A percentile compares a stretch with the other conserved stretches of the same genome.
phyloP scores from a whole-genome alignment of 768 basidiomycete genomes.

The Brasilioporus rufonigricans region DNA sequence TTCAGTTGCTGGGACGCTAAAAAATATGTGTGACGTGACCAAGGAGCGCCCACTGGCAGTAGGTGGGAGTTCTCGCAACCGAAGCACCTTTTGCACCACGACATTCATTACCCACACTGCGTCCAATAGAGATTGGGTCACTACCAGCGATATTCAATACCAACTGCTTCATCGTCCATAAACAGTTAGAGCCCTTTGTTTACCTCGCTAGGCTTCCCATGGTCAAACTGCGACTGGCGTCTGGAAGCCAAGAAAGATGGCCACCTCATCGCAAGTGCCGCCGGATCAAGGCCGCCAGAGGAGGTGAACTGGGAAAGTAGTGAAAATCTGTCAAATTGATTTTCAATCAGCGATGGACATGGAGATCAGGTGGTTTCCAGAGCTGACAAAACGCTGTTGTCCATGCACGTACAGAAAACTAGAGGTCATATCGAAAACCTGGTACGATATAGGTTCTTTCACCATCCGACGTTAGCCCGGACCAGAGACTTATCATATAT shows the following conservation, averaged over 20 bases:
- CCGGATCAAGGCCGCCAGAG: not conserved
- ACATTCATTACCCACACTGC: not conserved
- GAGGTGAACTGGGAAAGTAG: not conserved
- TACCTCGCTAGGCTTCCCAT: too few species aligned
- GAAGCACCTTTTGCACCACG: not conserved
- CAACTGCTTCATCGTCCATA: not conserved
- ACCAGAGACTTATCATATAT: not conserved
- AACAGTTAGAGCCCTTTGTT: too few species aligned
- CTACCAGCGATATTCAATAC: not conserved
- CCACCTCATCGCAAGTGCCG: not conserved
- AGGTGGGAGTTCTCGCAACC: not conserved
- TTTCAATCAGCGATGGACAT: not conserved
- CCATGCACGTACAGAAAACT: too few species aligned
- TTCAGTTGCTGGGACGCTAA: not conserved
- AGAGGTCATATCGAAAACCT: not conserved
- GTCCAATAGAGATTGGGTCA: not conserved
- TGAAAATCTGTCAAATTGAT: not conserved
- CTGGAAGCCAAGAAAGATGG: not conserved
- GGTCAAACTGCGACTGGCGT: not conserved
- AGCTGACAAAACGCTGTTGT: too few species aligned
- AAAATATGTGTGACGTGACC: not conserved
- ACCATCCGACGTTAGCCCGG: not conserved
- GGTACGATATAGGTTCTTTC: not conserved
- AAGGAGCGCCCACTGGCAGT: not conserved
- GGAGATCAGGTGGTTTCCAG: not conserved